Evolutionary conservation across 2,329 filamentous ascomycete genomes (phyloP), one percentile per base, ranked within the genome.

Genomic region (Trichoderma arundinaceum): DNA sequence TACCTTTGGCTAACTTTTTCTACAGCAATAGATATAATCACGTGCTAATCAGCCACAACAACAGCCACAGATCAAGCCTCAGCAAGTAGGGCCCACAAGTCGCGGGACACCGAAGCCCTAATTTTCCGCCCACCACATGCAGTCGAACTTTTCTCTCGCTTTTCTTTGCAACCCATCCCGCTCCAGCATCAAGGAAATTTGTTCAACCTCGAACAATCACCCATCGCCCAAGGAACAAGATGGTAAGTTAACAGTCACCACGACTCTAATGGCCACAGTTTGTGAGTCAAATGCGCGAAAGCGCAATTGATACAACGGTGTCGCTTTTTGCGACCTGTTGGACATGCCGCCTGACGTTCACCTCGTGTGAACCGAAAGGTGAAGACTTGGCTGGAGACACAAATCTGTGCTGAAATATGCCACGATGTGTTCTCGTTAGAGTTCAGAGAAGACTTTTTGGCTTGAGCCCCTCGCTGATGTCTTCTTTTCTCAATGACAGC

Each of bases 401-500:
- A 67, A n/a, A 74, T 70, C 74, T 78, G 80, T 69, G 84, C 83
- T 83, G 83, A 82, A 83, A 86, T 41, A 68, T 83, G 84, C 80
- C 79, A 77, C 76, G 76, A 72, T 77, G 81, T 82, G 72, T 72
- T 86, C 90, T 95, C 92, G 90, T 84, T 96, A 96, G 92, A 96
- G 92, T 90, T 91, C 83, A 90, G 88, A 90, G 89, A 91, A 92
- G 90, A 91, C 86, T 85, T 84, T 83, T 83, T 82, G 83, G 88
- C 89, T 86, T 85, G 90, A 90, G 87, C 89, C 87, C 88, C 85
- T 87, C 83, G 90, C 93, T 97, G 91, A 96, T 92, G 85, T 92
- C 90, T 92, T 96, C 91, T 95, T 94, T 96, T 92, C 94, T 98
- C 94, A 95, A 98, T 98, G 94, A 98, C 86, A 98, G 95, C 92